Evolutionary conservation across 495 filamentous ascomycete genomes (phyloP), one percentile per base, ranked within the genome.

Genomic region (Opeltia flavorubescens): DNA sequence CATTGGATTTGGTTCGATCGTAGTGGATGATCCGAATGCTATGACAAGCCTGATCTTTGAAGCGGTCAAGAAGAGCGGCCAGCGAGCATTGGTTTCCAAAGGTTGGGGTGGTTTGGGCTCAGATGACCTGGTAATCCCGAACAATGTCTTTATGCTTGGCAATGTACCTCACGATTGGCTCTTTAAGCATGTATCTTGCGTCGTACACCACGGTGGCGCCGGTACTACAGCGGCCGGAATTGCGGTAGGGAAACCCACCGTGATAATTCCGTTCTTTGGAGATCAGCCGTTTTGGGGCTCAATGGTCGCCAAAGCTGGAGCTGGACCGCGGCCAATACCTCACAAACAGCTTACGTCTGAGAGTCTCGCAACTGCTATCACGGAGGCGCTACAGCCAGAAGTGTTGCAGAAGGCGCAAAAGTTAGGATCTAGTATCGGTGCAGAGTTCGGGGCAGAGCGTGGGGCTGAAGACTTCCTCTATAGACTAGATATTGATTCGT

Each of bases 121-220:
- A 2, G 77, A 82, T 36, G 62, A 70, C 5, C 55, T 80, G 0
- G 71, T 69, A 1, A 57, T 78, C 8, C 80, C 79, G 0, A 74
- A 84, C 0, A 71, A 72, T 21, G 72, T 88, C n/a, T 84, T 84
- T 51, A 77, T 86, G 69, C 70, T 88, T 6, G 84, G 80, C 4
- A 85, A 86, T 52, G 71, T 75, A 41, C 85, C 85, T 4, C 85
- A 91, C 49, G 84, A 89, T 55, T 89, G 84, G 84, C 65, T 93
- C 1, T 93, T 93, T 55, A 61, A 76, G 40, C 76, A 70, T 17
- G 84, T 93, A 0, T 78, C 83, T 1, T 75, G 71, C 40, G 85
- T 93, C 2, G 77, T 86, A 11, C 85, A 93, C 47, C 85, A 89
- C 50, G 85, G 85, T 28, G 85, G 85, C 26, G 85, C 85, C 5